Evolutionary conservation across 2,329 filamentous ascomycete species (phyloP).

Genomic region (Pleoardoris graminearum): DNA sequence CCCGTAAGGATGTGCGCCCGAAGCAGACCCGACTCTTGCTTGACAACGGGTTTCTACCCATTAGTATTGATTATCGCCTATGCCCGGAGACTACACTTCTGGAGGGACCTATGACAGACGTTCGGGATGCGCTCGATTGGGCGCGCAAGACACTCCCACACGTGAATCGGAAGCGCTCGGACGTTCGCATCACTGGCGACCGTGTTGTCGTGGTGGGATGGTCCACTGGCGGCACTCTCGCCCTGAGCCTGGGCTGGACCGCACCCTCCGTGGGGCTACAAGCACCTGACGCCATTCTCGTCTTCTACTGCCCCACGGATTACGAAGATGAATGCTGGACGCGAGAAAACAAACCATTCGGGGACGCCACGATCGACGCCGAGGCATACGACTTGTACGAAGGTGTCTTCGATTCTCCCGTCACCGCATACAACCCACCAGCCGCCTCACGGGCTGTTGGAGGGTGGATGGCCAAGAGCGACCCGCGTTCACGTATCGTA

Average conservation of each 20-base stretch:
- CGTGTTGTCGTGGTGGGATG: constrained; percentile 52
- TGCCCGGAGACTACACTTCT: constrained; percentile 54
- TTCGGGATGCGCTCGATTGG: constrained; percentile 51
- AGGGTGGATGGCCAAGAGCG: constrained; percentile 6
- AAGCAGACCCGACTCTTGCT: constrained; percentile 47
- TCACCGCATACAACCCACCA: constrained; percentile 13
- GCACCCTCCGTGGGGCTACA: constrained; percentile 27
- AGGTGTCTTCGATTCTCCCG: constrained; percentile 7
- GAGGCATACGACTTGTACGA: constrained; percentile 9
- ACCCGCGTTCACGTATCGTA: constrained; percentile 42
- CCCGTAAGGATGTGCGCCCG: constrained; percentile 44
- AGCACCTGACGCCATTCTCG: constrained; percentile 50
- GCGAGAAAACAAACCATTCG: neutral
- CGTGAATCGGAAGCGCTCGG: neutral
- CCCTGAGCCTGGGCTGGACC: constrained; percentile 51
- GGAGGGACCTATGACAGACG: constrained; percentile 54
- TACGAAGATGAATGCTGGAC: constrained; percentile 31
- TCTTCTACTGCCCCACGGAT: constrained; percentile 52
- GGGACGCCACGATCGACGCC: neutral
- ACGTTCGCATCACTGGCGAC: neutral
- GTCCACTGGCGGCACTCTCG: constrained; percentile 55
- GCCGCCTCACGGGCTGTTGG: neutral
- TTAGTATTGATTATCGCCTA: constrained; percentile 57
- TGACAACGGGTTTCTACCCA: constrained; percentile 48
- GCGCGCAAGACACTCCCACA: constrained; percentile 38